Percentiles rank a stretch among this genome's conserved stretches.
Evolutionary conservation across 441 rosid species (phyloP).

Genomic region (Adansonia gregorii): DNA sequence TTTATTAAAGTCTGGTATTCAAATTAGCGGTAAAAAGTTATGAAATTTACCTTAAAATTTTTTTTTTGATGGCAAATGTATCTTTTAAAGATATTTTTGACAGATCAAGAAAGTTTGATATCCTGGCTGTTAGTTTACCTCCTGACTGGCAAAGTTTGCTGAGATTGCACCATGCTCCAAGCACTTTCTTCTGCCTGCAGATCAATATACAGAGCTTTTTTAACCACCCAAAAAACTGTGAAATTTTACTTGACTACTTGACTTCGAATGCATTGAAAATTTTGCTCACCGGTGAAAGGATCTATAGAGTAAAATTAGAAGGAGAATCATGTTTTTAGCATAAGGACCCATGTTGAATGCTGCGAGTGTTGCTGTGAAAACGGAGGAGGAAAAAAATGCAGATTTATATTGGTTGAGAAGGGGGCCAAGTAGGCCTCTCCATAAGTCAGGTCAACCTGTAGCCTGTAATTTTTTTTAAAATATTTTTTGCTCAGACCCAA

Average conservation of each 20-base stretch:
- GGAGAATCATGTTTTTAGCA: conserved; percentile 27
- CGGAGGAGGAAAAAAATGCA: not conserved
- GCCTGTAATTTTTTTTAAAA: too few relatives aligned
- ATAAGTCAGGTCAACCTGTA: not conserved
- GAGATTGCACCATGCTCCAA: not conserved
- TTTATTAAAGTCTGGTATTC: too few relatives aligned
- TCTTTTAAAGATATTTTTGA: not conserved
- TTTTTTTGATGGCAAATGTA: not conserved
- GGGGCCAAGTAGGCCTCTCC: not conserved
- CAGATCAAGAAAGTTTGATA: not conserved
- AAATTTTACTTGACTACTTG: too few relatives aligned
- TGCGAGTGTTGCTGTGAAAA: not conserved
- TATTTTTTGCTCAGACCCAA: too few relatives aligned
- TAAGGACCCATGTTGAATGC: conserved; percentile 30
- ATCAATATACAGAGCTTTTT: not conserved
- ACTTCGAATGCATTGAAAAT: not conserved
- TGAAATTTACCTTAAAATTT: not conserved
- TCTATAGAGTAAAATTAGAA: conserved; percentile 29
- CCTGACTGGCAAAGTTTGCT: conserved; percentile 18
- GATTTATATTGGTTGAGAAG: conserved; percentile 31
- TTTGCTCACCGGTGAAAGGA: conserved; percentile 33
- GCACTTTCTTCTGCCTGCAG: conserved; percentile 29
- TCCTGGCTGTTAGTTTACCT: conserved; percentile 28
- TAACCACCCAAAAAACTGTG: not conserved
- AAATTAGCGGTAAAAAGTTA: not conserved